Base-by-base conservation (phyloP, 2,329 filamentous ascomycete species). In the Xylaria sp. region DNA sequence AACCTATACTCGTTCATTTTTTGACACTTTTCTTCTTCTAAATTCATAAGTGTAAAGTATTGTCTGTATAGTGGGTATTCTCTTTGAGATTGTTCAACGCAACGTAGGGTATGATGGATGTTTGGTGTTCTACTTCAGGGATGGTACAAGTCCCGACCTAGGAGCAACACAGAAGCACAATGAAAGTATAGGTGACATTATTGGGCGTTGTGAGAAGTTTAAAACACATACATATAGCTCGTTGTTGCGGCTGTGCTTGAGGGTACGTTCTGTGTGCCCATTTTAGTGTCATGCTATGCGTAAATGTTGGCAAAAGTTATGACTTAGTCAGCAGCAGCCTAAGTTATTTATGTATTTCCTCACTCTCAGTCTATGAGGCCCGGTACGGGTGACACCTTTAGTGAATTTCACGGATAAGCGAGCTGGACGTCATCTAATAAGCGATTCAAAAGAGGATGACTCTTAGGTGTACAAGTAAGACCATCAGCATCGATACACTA, bases 341-440 rank as follows among this genome's bases (percentile, higher is more conserved):
- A 8, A 23, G 3, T 49, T n/a, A 15, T 33, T 28, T 28, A 28
- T 28, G 28, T 13, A 36, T 54, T 10, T 54, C 31, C 25, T 54
- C 51, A n/a, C 28, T 23, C 36, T 28, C 28, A 18, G 20, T 13
- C 18, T 18, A n/a, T 10, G 33, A 58, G 13, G 23, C 36, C 20
- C 10, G 20, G 18, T 12, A 23, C 3, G 31, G 52, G 31, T 36
- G 18, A 12, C 7, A 56, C 52, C 20, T 31, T 13, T 23, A 28
- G 6, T 25, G 5, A 25, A 7, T 18, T 33, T 7, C 15, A 33
- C 13, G 25, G 15, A 33, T 12, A 33, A 54, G 33, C 33, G 36
- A 58, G 55, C 55, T 43, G 43, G 39, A 31, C 13, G 15, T 46
- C 39, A n/a, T 58, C 36, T 41, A 36, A 41, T 58, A 41, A 15